These are phyloP conservation scores for Saccharomycopsis fodiens DNA, from an alignment of 805 yeast species.

Conservation along the genomic window DNA sequence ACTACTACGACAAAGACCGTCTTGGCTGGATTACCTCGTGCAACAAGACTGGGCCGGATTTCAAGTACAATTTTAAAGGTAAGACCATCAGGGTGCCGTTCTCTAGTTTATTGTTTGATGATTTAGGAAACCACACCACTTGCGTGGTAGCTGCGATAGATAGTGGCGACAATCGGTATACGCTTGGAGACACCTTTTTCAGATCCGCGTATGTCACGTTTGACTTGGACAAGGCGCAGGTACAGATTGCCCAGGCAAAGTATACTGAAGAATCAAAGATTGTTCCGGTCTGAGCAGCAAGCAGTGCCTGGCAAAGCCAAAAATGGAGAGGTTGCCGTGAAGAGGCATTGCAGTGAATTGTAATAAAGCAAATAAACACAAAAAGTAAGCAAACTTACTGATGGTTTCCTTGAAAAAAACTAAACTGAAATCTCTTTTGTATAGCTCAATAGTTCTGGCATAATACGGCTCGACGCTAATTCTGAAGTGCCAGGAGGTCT, in stretches of 20 bases:
- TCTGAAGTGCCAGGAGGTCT: too few relatives aligned
- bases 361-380: too few relatives aligned
- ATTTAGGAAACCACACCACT: slow-evolving; percentile 22
- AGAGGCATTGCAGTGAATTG: too few relatives aligned
- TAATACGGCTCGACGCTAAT: too few relatives aligned
- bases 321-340: too few relatives aligned
- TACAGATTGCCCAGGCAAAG: slow-evolving; percentile 41
- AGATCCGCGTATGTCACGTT: slow-evolving; percentile 47
- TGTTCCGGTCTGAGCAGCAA: too few relatives aligned
- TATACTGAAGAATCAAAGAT: slow-evolving; percentile 29
- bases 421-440: too few relatives aligned
- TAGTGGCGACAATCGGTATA: slow-evolving; percentile 30
- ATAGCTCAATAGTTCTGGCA: too few relatives aligned
- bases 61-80: slow-evolving; percentile 52
- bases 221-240: slow-evolving; percentile 38
- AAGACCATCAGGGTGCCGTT: slow-evolving; percentile 44
- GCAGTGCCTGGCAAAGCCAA: too few relatives aligned
- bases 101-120: slow-evolving; percentile 22
- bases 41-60: slow-evolving; percentile 17
- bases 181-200: slow-evolving; percentile 49
- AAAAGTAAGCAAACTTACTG: too few relatives aligned
- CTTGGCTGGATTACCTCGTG: slow-evolving; percentile 7
- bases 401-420: too few relatives aligned
- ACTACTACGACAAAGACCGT: not conserved
- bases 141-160: slow-evolving; percentile 40